A percentile compares a stretch with the other conserved stretches of the same genome.
phyloP scores from a whole-genome alignment of 768 basidiomycete species.

The Collybia sordida region DNA sequence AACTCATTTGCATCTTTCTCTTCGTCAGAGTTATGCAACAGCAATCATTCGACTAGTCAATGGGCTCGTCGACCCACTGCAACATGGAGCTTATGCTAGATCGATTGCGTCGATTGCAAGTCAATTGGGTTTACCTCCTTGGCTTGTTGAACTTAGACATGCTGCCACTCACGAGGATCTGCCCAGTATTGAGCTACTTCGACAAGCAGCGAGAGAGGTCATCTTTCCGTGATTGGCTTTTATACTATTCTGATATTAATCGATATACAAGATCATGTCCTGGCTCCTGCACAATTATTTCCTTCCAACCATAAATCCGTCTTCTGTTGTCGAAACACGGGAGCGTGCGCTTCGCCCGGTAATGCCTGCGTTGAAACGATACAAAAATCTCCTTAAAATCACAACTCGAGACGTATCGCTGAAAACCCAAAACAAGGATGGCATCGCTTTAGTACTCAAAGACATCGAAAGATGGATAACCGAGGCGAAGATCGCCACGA shows the following conservation, averaged over 20 bases:
- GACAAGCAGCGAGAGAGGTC: conserved; percentile 76
- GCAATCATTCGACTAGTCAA: conserved; percentile 91
- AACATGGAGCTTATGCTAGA: conserved; percentile 84
- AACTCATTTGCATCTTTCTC: conserved; percentile 38
- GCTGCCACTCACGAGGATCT: conserved; percentile 96
- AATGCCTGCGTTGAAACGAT: conserved; percentile 65
- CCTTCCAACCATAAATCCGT: conserved; percentile 68
- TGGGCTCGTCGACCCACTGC: conserved; percentile 92
- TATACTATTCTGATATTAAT: not conserved
- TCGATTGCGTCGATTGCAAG: conserved; percentile 87
- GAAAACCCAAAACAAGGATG: conserved; percentile 45
- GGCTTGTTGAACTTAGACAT: conserved; percentile 92
- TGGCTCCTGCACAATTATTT: conserved; percentile 90
- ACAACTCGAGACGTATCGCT: conserved; percentile 67
- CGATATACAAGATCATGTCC: conserved; percentile 57
- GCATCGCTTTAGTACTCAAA: conserved; percentile 52
- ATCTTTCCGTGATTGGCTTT: conserved; percentile 1
- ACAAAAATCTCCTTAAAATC: conserved; percentile 68
- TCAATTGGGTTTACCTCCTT: conserved; percentile 82
- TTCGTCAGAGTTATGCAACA: conserved; percentile 78
- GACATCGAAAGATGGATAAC: conserved; percentile 79
- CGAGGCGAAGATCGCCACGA: conserved; percentile 66
- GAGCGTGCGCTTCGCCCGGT: conserved; percentile 51
- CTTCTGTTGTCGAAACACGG: conserved; percentile 30
- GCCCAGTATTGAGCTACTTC: conserved; percentile 77